Conservation (phyloP, 148 eudicot genomes). For the Camellia japonica region DNA sequence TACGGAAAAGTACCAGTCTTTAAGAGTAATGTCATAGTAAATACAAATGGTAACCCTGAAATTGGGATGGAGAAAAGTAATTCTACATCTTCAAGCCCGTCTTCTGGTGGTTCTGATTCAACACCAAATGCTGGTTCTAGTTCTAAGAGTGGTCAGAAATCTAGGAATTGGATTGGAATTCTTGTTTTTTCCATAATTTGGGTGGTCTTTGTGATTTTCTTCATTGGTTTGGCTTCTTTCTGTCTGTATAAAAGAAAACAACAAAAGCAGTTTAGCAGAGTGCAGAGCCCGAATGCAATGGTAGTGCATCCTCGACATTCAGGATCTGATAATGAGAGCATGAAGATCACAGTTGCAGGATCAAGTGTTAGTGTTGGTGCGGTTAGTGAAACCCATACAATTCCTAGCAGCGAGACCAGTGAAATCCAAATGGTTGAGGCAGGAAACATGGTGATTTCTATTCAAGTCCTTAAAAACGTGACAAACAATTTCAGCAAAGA, state of each 20-base stretch:
- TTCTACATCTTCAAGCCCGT: constrained; percentile 18
- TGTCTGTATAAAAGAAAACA: constrained; percentile 66
- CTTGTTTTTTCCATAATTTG: constrained; percentile 44
- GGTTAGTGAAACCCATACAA: constrained; percentile 49
- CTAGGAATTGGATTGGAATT: constrained; percentile 42
- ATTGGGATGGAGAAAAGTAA: constrained; percentile 66
- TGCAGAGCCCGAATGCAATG: constrained; percentile 83
- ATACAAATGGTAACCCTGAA: constrained; percentile 55
- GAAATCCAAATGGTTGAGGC: constrained; percentile 86
- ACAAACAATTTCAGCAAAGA: constrained; percentile 56
- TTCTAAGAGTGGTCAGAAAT: constrained; percentile 37
- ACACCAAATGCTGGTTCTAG: constrained; percentile 18
- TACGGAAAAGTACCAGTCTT: constrained; percentile 75
- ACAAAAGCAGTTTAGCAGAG: constrained; percentile 52
- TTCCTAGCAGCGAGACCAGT: constrained; percentile 45
- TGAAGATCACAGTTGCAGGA: constrained; percentile 92
- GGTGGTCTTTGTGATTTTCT: constrained; percentile 48
- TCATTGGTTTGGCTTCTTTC: constrained; percentile 51
- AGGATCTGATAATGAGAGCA: constrained; percentile 75
- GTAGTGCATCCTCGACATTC: constrained; percentile 85
- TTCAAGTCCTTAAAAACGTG: constrained; percentile 59
- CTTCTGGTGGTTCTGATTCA: constrained; percentile 23
- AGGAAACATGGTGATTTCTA: constrained; percentile 72
- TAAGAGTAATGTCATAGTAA: constrained; percentile 44
- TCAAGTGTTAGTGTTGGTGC: constrained; percentile 75